Evolutionary conservation across 257 asterid genomes (phyloP), one percentile per base, ranked within the genome.

Genomic region (Capsicum baccatum): DNA sequence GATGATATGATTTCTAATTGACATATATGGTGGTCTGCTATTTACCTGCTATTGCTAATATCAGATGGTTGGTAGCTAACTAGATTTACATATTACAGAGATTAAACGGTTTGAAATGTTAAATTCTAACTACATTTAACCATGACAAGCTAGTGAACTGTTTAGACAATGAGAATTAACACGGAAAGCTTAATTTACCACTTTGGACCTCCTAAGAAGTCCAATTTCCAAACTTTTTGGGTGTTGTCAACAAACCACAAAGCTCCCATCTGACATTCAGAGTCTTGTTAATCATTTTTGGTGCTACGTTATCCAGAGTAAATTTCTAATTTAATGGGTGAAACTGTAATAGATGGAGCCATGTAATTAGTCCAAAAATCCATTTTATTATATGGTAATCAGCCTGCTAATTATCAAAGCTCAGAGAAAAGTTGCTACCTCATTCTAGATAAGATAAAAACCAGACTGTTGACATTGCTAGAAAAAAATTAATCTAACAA

Each of bases 311-410:
- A 11, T 54, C 57, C 57, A 3, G 14, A 11, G 5, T 54, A 54
- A 54, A 54, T 54, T 54, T 54, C 10, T 63, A 26, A 26, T 26
- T 26, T 26, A 26, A 26, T 6, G 58, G 54, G 57, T 10, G 42
- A 73, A 19, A 48, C 44, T 73, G 42, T 50, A 12, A 4, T 9
- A 50, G 17, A 21, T 74, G 16, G 44, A 50, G 60, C 62, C 11
- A 6, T 4, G 44, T 21, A n/a, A 19, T 52, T 13, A 16, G 13
- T 39, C 63, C 47, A 74, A 74, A 12, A 74, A 13, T 21, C 81
- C 81, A 74, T 74, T 50, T 21, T 50, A 74, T 50, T 74, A 74
- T 21, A 76, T 26, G 81, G 26, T 26, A 14, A 50, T 19, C 17
- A 21, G 9, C 37, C 50, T 21, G 21, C 56, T 42, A 70, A 42